These are phyloP conservation scores for Petunia axillaris DNA, from an alignment of 257 asterid species.

Conservation along the genomic window DNA sequence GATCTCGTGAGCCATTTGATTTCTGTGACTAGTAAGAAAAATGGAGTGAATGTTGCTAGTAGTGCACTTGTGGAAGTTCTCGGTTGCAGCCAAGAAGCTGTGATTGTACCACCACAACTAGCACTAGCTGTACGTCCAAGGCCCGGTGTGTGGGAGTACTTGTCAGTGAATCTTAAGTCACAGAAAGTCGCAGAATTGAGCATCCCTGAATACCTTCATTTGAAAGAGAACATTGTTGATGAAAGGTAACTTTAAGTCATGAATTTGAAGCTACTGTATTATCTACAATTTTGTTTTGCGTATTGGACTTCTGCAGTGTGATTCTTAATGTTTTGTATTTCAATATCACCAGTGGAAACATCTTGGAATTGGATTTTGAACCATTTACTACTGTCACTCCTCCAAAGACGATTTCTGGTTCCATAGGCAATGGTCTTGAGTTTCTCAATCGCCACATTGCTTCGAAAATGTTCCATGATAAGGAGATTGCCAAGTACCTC, in stretches of 20 bases:
- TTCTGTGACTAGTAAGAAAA: conserved; percentile 19
- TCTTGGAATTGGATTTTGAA: conserved; percentile 45
- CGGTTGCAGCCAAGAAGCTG: conserved; percentile 40
- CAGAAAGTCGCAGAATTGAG: conserved; percentile 32
- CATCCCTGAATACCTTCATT: conserved; percentile 35
- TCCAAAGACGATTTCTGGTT: conserved; percentile 35
- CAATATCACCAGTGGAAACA: conserved; percentile 17
- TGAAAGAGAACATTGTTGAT: conserved; percentile 40
- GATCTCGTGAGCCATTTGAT: conserved; percentile 27
- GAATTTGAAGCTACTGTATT: neutral
- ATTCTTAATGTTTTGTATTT: neutral
- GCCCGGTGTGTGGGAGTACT: conserved; percentile 53
- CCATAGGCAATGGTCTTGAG: conserved; percentile 43
- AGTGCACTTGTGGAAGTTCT: conserved; percentile 23
- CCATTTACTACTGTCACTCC: conserved; percentile 39
- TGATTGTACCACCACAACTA: conserved; percentile 36
- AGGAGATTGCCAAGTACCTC: conserved; percentile 30
- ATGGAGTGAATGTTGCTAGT: conserved; percentile 12
- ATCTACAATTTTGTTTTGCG: neutral
- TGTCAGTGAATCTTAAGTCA: conserved; percentile 32
- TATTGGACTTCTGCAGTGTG: neutral
- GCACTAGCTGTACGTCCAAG: conserved; percentile 46
- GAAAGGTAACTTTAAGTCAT: conserved; percentile 28
- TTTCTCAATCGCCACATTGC: conserved; percentile 44
- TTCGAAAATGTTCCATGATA: conserved; percentile 36